Evolutionary conservation across 2,329 filamentous ascomycete genomes (phyloP).

Genomic region (Zasmidium cellare): DNA sequence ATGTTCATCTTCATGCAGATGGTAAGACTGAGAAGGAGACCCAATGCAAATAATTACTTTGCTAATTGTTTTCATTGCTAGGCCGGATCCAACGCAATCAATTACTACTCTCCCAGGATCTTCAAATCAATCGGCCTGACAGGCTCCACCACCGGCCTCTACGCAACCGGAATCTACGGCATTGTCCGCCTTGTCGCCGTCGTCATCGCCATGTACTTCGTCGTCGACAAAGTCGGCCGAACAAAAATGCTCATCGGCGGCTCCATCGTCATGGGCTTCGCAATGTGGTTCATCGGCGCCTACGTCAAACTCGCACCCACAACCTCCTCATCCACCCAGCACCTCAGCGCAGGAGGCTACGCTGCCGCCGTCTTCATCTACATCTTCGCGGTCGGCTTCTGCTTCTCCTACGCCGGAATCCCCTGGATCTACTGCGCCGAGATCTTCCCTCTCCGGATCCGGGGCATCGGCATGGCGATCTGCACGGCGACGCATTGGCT

Average conservation of each 20-base stretch:
- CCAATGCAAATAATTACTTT: slow-evolving; percentile 10
- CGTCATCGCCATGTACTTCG: slow-evolving; percentile 44
- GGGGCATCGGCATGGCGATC: slow-evolving; percentile 45
- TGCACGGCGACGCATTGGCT: slow-evolving; percentile 48
- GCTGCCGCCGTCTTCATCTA: slow-evolving; percentile 53
- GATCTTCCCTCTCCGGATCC: slow-evolving; percentile 42
- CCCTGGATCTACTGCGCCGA: slow-evolving; percentile 47
- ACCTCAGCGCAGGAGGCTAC: slow-evolving; percentile 50
- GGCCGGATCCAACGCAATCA: slow-evolving; percentile 39
- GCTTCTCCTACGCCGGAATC: slow-evolving; percentile 47
- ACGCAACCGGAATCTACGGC: slow-evolving; percentile 49
- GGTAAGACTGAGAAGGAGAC: too few species aligned
- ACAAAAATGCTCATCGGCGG: slow-evolving; percentile 48
- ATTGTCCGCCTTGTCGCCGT: slow-evolving; percentile 49
- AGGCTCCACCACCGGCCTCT: slow-evolving; percentile 41
- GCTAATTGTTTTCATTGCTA: slow-evolving; percentile 20
- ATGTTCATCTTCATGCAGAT: slow-evolving; percentile 47
- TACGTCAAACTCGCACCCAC: slow-evolving; percentile 60
- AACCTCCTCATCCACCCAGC: slow-evolving; percentile 50
- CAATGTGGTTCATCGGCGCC: slow-evolving; percentile 49
- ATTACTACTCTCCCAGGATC: slow-evolving; percentile 48
- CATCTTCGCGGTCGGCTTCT: slow-evolving; percentile 49
- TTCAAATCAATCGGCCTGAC: slow-evolving; percentile 44
- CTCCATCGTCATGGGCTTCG: slow-evolving; percentile 43
- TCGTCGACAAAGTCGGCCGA: slow-evolving; percentile 47